These are phyloP conservation scores for Thielaviopsis punctulata DNA, from an alignment of 2,329 filamentous ascomycete genomes.

Conservation along the genomic window DNA sequence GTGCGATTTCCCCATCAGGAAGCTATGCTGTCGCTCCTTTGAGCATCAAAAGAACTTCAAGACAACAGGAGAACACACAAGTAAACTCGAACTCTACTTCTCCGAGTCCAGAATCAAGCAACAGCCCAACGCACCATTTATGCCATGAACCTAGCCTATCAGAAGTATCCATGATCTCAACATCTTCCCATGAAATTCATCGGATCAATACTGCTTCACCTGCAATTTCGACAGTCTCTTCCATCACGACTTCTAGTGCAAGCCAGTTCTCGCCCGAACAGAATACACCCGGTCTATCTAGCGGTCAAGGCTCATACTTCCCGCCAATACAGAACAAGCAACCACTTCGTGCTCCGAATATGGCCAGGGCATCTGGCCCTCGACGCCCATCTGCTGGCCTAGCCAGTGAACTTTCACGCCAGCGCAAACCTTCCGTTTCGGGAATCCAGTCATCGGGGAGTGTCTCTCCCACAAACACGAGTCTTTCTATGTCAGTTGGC, in stretches of 20 bases:
- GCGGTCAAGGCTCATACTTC: neutral
- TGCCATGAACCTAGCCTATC: neutral
- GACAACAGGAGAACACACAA: neutral
- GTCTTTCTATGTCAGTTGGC: neutral
- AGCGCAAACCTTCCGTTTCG: too few relatives aligned
- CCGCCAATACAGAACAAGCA: neutral
- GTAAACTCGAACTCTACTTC: neutral
- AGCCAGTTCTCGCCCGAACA: neutral
- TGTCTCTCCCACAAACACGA: neutral
- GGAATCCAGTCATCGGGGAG: too few relatives aligned
- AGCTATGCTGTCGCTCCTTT: neutral
- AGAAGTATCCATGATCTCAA: neutral
- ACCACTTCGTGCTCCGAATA: neutral
- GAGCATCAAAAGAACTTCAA: neutral
- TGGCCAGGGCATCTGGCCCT: neutral
- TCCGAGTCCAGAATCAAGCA: neutral
- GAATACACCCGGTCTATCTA: neutral
- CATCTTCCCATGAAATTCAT: neutral
- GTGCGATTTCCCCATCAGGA: neutral
- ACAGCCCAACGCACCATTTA: neutral
- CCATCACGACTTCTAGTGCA: neutral
- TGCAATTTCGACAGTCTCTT: neutral
- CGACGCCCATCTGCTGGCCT: neutral
- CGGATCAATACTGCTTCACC: neutral
- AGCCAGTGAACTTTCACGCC: neutral